Percentiles rank a stretch among this genome's conserved stretches.
These are phyloP conservation scores for Cicer pinnatifidum DNA, from an alignment of 306 rosid genomes.

Conservation along the genomic window DNA sequence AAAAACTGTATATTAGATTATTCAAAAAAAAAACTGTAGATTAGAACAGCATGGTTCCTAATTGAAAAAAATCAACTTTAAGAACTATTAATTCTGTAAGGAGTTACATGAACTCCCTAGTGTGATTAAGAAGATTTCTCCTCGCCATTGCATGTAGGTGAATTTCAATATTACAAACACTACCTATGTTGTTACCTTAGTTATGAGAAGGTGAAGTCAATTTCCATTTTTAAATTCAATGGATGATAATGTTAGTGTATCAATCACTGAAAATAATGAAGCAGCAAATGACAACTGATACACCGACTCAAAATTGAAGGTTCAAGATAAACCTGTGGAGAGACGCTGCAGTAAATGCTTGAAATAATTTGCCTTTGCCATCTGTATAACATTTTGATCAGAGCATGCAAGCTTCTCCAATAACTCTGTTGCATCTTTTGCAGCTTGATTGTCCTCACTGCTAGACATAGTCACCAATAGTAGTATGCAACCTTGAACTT, in stretches of 20 bases:
- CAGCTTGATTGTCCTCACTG: slow-evolving; percentile 60
- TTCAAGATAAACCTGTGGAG: slow-evolving; percentile 58
- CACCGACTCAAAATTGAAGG: slow-evolving; percentile 2
- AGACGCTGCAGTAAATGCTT: slow-evolving; percentile 65
- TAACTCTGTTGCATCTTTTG: slow-evolving; percentile 57
- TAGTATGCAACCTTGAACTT: slow-evolving; percentile 72
- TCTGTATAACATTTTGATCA: slow-evolving; percentile 65
- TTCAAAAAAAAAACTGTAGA: background rate
- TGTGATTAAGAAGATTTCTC: background rate
- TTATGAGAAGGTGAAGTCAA: background rate
- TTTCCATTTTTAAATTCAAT: slow-evolving; percentile 8
- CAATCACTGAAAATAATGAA: background rate
- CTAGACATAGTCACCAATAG: slow-evolving; percentile 62
- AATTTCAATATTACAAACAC: slow-evolving; percentile 7
- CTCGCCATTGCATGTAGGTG: background rate
- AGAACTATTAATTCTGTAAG: background rate
- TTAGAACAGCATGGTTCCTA: background rate
- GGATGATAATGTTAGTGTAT: background rate
- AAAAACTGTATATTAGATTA: background rate
- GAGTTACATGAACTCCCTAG: background rate
- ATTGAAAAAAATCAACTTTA: background rate
- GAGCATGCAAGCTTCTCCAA: slow-evolving; percentile 63
- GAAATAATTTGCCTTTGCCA: slow-evolving; percentile 76
- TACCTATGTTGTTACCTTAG: background rate
- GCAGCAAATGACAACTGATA: background rate